Evolutionary conservation across 495 filamentous ascomycete genomes (phyloP).

Genomic region (Haplographium delicatum): DNA sequence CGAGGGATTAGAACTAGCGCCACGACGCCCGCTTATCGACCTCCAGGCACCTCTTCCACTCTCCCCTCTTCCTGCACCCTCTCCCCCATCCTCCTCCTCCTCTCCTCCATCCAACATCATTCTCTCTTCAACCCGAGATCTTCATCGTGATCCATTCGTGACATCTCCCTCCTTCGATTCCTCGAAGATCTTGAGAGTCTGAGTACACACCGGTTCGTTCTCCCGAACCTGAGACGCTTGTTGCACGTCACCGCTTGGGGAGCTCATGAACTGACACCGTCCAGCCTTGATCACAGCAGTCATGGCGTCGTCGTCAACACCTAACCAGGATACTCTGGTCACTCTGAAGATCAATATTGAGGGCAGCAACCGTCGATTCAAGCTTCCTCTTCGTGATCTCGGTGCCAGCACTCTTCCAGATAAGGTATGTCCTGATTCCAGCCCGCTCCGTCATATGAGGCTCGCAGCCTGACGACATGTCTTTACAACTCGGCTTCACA

Average conservation of each 20-base stretch:
- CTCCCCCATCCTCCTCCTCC: conserved; percentile 4
- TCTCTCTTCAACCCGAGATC: neutral
- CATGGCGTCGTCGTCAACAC: conserved; percentile 23
- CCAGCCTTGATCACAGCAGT: conserved; percentile 14
- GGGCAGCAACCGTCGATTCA: conserved; percentile 73
- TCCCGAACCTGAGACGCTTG: conserved; percentile 6
- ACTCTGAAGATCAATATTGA: conserved; percentile 79
- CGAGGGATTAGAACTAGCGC: neutral
- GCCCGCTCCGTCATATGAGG: conserved; percentile 6
- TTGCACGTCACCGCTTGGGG: conserved; percentile 23
- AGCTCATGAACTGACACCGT: conserved; percentile 18
- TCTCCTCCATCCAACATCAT: conserved; percentile 7
- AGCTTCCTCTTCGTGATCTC: conserved; percentile 84
- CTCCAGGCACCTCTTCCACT: conserved; percentile 9
- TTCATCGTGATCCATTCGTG: conserved; percentile 9
- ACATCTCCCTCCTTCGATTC: neutral
- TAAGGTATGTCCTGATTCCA: conserved; percentile 63
- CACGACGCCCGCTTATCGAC: conserved; percentile 1
- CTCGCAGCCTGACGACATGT: conserved; percentile 13
- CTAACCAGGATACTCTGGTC: conserved; percentile 65
- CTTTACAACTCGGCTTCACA: neutral
- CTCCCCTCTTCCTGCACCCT: conserved; percentile 6
- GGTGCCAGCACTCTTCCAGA: conserved; percentile 66
- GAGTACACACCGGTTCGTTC: conserved; percentile 10
- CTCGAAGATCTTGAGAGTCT: conserved; percentile 9